Conservation (phyloP, 257 asterid genomes). For the Primulina tabacum region DNA sequence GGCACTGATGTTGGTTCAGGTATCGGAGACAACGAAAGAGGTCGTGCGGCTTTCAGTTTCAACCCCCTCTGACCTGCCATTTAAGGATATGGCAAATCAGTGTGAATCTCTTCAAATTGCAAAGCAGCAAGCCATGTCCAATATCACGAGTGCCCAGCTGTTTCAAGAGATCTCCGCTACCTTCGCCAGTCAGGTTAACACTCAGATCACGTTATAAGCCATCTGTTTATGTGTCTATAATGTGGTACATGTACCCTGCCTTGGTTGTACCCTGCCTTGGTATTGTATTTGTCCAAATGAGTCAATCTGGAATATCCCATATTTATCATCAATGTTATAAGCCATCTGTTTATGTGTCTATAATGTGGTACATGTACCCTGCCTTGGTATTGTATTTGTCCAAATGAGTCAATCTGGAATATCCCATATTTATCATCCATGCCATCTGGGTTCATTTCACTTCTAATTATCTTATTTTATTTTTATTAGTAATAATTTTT, state of each 20-base stretch:
- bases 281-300: too few relatives aligned
- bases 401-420: neutral
- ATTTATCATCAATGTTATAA: too few relatives aligned
- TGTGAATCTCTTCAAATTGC: neutral
- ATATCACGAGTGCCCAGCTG: neutral
- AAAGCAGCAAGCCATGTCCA: neutral
- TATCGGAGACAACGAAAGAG: constrained; percentile 56
- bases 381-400: neutral
- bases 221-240: constrained; percentile 6
- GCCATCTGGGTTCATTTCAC: neutral
- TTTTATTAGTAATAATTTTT: neutral
- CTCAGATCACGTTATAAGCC: neutral
- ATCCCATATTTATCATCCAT: neutral
- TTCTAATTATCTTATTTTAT: constrained; percentile 1
- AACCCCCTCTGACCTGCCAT: constrained; percentile 18
- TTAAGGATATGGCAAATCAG: neutral
- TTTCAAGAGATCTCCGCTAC: neutral
- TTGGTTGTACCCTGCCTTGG: neutral
- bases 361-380: constrained; percentile 3
- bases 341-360: constrained; percentile 6
- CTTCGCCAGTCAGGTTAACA: neutral
- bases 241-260: neutral
- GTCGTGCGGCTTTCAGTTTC: constrained; percentile 33
- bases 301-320: too few relatives aligned
- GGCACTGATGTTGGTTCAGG: constrained; percentile 40